These are phyloP conservation scores for Coemansia reversa DNA, from an alignment of 192 early-diverging fungal species.

Conservation along the genomic window DNA sequence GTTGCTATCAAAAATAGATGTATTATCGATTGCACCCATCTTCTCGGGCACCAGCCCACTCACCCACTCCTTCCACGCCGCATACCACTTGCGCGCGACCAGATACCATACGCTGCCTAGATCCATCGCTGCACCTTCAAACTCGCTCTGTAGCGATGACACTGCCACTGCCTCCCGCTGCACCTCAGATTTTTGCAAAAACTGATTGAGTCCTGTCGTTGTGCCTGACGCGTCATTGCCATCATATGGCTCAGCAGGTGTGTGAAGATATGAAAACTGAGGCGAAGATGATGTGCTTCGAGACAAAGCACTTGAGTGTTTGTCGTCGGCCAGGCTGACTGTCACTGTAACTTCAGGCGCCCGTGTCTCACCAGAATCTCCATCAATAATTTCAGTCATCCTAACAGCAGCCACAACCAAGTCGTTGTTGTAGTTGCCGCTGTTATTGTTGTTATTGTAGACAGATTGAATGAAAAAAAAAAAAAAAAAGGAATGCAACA, in stretches of 20 bases:
- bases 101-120: conserved; percentile 55
- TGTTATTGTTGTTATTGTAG: too few relatives aligned
- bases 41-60: conserved; percentile 20
- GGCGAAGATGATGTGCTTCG: conserved; percentile 5
- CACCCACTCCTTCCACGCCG: conserved; percentile 47
- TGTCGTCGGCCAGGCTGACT: neutral
- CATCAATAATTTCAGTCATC: too few relatives aligned
- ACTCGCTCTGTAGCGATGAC: conserved; percentile 19
- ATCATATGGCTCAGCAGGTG: conserved; percentile 38
- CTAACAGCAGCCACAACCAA: neutral
- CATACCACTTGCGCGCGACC: conserved; percentile 49
- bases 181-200: neutral
- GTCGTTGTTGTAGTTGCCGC: too few relatives aligned
- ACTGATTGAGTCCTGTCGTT: neutral
- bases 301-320: neutral
- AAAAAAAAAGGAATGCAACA: conserved; percentile 9
- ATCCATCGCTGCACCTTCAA: conserved; percentile 23
- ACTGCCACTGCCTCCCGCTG: neutral
- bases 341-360: conserved; percentile 8
- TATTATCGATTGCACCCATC: conserved; percentile 56
- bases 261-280: conserved; percentile 29
- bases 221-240: conserved; percentile 7
- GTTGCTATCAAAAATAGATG: conserved; percentile 24
- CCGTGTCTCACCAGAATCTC: too few relatives aligned
- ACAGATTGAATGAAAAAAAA: conserved; percentile 1